Base-by-base conservation (phyloP, 129 eudicot species). In the Escallonia rubra region DNA sequence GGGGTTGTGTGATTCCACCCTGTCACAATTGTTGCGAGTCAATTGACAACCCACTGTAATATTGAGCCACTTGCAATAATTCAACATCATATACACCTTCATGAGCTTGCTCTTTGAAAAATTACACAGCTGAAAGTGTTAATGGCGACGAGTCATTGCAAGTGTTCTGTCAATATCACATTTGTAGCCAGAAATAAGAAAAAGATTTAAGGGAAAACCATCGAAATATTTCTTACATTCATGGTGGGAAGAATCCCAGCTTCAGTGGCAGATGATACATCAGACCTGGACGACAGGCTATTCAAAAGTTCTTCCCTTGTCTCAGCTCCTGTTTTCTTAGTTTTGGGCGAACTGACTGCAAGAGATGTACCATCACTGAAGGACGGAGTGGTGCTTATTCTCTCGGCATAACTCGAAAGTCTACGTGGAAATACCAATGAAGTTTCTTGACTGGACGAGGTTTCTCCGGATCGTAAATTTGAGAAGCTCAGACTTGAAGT, bases 361-460 rank as follows among this genome's bases (percentile, higher is more conserved):
- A 64, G 66, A 34, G 85, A 63, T 47, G 80, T 75, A 66, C 83
- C 88, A 58, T 89, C 99, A 71, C 80, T 69, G 38, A 80, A 86
- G 59, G 96, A 82, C 43, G 84, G 74, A 48, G 86, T 78, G 14
- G 90, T 84, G 70, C 99, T 77, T 79, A 90, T 94, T 68, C 99
- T 85, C 82, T 94, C 96, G 1, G 96, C 99, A 78, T 89, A 94
- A 71, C 90, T 89, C 56, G 95, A 80, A 77, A 77, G 75, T 74
- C 88, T 81, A 64, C 93, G 81, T 4, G 96, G 80, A 62, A 61
- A 66, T 58, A 74, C 82, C 44, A 77, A 53, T 8, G 77, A 46
- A 66, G 77, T 72, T 39, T 93, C 98, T 66, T 78, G 95, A 66
- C 67, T 79, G 6, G 77, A 63, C 10, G 72, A 66, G 64, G 63